Evolutionary conservation across 2,329 filamentous ascomycete species (phyloP).

Genomic region (Fusarium nematophilum): DNA sequence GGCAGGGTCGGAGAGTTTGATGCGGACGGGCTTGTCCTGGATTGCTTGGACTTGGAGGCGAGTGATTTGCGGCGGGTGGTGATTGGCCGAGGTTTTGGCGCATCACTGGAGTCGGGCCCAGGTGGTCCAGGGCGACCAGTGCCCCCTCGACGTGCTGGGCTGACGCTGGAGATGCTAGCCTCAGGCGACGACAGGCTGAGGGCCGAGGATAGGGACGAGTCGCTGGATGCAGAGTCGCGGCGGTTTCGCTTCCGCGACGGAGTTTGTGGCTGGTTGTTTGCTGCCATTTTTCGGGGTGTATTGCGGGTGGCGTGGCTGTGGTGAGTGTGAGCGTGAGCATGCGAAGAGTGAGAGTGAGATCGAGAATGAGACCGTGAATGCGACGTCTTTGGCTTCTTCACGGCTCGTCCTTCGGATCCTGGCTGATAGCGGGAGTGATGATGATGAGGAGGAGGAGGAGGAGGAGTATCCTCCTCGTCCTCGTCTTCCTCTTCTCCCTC

Average conservation of each 20-base stretch:
- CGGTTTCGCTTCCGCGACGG: constrained; percentile 51
- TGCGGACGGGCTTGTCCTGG: constrained; percentile 52
- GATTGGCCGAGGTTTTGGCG: constrained; percentile 55
- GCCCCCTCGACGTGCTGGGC: constrained; percentile 45
- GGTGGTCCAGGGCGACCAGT: constrained; percentile 33
- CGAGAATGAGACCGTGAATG: constrained; percentile 40
- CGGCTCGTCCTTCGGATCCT: constrained; percentile 43
- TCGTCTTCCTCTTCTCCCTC: constrained; percentile 21
- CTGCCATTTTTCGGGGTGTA: constrained; percentile 43
- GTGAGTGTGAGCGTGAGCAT: constrained; percentile 19
- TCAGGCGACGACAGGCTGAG: constrained; percentile 55
- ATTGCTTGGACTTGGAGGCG: constrained; percentile 50
- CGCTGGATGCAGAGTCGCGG: constrained; percentile 54
- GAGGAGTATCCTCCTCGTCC: constrained; percentile 1
- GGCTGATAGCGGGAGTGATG: background rate
- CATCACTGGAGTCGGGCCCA: constrained; percentile 48
- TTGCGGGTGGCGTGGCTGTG: constrained; percentile 37
- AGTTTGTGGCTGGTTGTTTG: constrained; percentile 46
- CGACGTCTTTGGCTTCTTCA: constrained; percentile 53
- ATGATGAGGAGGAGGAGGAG: background rate
- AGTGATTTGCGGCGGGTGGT: constrained; percentile 54
- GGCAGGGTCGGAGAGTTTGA: constrained; percentile 45
- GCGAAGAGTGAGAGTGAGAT: constrained; percentile 22
- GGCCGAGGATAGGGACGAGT: constrained; percentile 56
- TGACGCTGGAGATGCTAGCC: constrained; percentile 44